Evolutionary conservation across 768 basidiomycete species (phyloP).

Genomic region (Chalciporus sphaerocephalus): DNA sequence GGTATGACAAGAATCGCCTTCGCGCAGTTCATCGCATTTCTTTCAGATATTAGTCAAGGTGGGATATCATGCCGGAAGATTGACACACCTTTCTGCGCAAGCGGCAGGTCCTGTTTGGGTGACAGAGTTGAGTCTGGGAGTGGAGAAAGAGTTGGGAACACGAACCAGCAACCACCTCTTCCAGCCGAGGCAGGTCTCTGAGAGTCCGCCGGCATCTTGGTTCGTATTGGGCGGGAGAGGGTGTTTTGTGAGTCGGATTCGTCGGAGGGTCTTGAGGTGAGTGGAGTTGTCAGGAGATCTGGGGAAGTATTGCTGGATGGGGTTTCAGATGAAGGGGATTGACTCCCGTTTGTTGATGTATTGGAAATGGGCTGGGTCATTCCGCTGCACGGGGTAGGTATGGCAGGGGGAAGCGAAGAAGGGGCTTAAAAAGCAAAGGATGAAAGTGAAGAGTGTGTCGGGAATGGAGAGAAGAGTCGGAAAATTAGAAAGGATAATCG

Average conservation of each 20-base stretch:
- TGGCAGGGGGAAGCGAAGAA: constrained; percentile 20
- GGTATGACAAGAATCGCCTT: constrained; percentile 75
- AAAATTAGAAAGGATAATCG: constrained; percentile 22
- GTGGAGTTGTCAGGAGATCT: constrained; percentile 34
- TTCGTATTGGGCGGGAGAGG: constrained; percentile 40
- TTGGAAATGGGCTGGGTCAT: constrained; percentile 52
- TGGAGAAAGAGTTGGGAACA: constrained; percentile 11
- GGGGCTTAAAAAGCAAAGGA: constrained; percentile 26
- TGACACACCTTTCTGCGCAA: constrained; percentile 67
- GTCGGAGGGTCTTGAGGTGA: constrained; percentile 36
- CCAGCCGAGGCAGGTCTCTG: constrained; percentile 52
- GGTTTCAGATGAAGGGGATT: constrained; percentile 45
- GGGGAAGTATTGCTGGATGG: constrained; percentile 44
- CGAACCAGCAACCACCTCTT: constrained; percentile 80
- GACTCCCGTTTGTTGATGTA: constrained; percentile 44
- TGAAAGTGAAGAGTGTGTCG: constrained; percentile 16
- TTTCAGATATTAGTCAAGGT: constrained; percentile 27
- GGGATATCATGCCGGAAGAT: not conserved
- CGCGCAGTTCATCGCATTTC: constrained; percentile 89
- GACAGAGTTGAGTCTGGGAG: constrained; percentile 1
- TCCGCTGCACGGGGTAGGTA: constrained; percentile 11
- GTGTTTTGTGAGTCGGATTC: constrained; percentile 25
- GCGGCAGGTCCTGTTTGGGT: constrained; percentile 65
- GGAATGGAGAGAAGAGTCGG: constrained; percentile 29
- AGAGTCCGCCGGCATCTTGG: constrained; percentile 44